These are phyloP conservation scores for Solanum pennellii DNA, from an alignment of 257 asterid genomes.

Conservation along the genomic window DNA sequence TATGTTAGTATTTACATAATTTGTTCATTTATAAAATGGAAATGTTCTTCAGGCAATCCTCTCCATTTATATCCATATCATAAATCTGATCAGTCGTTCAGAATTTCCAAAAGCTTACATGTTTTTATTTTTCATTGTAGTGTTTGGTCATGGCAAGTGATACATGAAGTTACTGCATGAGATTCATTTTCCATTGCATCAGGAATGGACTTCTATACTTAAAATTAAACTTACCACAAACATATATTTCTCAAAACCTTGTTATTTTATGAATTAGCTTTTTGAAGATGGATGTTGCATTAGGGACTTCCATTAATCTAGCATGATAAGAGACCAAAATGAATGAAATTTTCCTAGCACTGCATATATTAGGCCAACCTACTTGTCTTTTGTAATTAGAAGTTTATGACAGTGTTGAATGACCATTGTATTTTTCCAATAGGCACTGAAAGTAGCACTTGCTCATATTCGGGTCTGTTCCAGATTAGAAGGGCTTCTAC, in stretches of 20 bases:
- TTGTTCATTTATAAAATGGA: not conserved
- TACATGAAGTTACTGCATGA: not conserved
- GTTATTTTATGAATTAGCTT: not conserved
- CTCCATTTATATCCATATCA: not conserved
- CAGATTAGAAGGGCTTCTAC: constrained; percentile 70
- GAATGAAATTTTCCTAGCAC: not conserved
- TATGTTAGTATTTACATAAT: not conserved
- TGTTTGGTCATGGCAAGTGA: not conserved
- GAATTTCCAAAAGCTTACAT: not conserved
- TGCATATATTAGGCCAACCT: not conserved
- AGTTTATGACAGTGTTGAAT: not conserved
- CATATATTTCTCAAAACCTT: not conserved
- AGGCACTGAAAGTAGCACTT: constrained; percentile 80
- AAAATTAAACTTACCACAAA: not conserved
- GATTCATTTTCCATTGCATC: not conserved
- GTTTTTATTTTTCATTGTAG: not conserved
- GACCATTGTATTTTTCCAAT: not conserved
- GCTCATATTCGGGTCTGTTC: constrained; percentile 75
- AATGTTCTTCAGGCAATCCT: not conserved
- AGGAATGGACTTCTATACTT: not conserved
- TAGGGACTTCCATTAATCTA: not conserved
- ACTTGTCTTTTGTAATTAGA: not conserved
- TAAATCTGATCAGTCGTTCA: not conserved
- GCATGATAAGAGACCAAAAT: not conserved
- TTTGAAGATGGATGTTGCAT: not conserved